Percentiles rank a stretch among this genome's conserved stretches.
Evolutionary conservation across 2,329 filamentous ascomycete genomes (phyloP).

Genomic region (Apiospora rasikravindrae): DNA sequence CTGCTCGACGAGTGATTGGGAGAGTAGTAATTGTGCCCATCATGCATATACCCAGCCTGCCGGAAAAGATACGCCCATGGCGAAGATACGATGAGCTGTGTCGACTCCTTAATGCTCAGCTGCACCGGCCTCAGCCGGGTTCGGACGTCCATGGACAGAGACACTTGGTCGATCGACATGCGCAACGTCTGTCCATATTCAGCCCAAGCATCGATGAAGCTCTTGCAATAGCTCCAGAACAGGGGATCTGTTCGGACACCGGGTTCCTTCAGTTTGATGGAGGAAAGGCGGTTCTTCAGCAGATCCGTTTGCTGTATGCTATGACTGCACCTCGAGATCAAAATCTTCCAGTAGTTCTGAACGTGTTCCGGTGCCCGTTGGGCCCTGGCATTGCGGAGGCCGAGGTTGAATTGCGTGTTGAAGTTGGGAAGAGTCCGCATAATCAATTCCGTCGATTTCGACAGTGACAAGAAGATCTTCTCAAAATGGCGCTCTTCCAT

Average conservation of each 20-base stretch:
- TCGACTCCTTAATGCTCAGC: conserved; percentile 80
- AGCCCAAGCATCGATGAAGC: conserved; percentile 73
- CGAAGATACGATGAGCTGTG: conserved; percentile 68
- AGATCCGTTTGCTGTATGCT: conserved; percentile 76
- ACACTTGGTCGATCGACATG: conserved; percentile 54
- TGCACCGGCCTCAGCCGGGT: conserved; percentile 80
- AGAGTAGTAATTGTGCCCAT: conserved; percentile 32
- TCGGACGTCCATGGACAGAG: conserved; percentile 70
- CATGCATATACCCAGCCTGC: conserved; percentile 35
- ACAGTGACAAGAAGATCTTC: conserved; percentile 77
- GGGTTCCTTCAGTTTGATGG: conserved; percentile 85
- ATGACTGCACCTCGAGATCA: conserved; percentile 73
- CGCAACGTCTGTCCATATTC: conserved; percentile 68
- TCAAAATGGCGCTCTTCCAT: conserved; percentile 86
- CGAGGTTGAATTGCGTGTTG: conserved; percentile 67
- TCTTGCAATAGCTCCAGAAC: conserved; percentile 76
- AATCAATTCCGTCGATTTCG: conserved; percentile 74
- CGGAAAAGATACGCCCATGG: conserved; percentile 58
- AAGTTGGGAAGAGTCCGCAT: conserved; percentile 74
- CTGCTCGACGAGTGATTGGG: conserved; percentile 41
- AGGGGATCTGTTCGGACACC: conserved; percentile 67
- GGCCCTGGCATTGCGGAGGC: conserved; percentile 67
- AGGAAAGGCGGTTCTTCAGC: conserved; percentile 73
- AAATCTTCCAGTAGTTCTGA: conserved; percentile 69
- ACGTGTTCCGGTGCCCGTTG: conserved; percentile 64